These are phyloP conservation scores for Rhododendron simsii DNA, from an alignment of 148 eudicot genomes.

Conservation along the genomic window DNA sequence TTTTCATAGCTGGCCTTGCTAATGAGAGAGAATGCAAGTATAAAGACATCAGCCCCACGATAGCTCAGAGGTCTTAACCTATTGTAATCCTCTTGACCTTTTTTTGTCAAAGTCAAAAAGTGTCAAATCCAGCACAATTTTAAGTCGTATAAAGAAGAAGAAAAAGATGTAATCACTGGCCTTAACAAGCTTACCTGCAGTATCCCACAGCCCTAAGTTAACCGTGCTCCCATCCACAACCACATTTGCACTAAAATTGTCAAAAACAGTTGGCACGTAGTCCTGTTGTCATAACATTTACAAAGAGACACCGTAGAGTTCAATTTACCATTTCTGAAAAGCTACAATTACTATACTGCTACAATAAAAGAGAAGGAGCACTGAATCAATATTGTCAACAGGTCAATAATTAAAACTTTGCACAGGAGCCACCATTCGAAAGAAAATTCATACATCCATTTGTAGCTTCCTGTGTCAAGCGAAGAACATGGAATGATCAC, in stretches of 20 bases:
- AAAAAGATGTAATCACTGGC: not conserved
- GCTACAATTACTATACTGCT: not conserved
- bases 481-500: not conserved
- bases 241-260: conserved; percentile 28
- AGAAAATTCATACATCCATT: not conserved
- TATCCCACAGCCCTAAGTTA: conserved; percentile 45
- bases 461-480: not conserved
- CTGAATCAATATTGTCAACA: not conserved
- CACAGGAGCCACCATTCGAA: not conserved
- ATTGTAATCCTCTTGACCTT: conserved; percentile 11
- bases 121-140: not conserved
- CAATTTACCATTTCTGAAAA: not conserved
- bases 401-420: not conserved
- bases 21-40: conserved; percentile 8
- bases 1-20: conserved; percentile 7
- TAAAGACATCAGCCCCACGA: conserved; percentile 9
- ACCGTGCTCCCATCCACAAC: conserved; percentile 46
- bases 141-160: not conserved
- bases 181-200: conserved; percentile 28
- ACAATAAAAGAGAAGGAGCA: not conserved
- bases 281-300: conserved; percentile 22
- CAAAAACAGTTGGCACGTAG: conserved; percentile 35
- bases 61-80: conserved; percentile 12
- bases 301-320: not conserved
- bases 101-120: not conserved